These are phyloP conservation scores for Calvatia gigantea DNA, from an alignment of 768 basidiomycete genomes.

Conservation along the genomic window DNA sequence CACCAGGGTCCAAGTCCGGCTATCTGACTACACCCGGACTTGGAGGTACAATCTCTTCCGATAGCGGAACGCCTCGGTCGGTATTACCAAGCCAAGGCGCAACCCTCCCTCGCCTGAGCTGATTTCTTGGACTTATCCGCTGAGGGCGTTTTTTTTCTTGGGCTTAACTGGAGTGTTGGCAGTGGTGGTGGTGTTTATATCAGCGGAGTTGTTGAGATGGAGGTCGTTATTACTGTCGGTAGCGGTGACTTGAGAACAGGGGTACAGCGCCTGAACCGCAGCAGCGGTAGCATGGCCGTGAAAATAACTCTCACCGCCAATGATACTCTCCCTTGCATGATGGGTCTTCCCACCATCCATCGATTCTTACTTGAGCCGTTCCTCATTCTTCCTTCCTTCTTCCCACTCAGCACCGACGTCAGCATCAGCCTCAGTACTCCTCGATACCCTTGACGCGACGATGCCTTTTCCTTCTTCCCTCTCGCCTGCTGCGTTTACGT, in stretches of 20 bases:
- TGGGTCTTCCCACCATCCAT: constrained; percentile 29
- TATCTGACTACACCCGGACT: constrained; percentile 29
- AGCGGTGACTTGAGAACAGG: neutral
- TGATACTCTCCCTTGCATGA: constrained; percentile 19
- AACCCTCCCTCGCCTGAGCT: constrained; percentile 57
- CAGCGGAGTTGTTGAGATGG: neutral
- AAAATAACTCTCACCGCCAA: constrained; percentile 8
- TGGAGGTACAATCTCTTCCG: constrained; percentile 42
- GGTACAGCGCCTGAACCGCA: constrained; percentile 14
- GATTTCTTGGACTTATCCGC: constrained; percentile 23
- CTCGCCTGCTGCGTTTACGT: neutral
- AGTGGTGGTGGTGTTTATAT: constrained; percentile 15
- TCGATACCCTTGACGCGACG: constrained; percentile 1
- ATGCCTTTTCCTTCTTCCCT: constrained; percentile 3
- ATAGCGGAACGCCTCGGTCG: constrained; percentile 52
- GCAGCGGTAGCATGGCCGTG: neutral
- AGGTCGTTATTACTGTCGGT: constrained; percentile 10
- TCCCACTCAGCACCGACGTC: constrained; percentile 5
- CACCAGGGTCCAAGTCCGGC: neutral
- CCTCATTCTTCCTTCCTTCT: constrained; percentile 16
- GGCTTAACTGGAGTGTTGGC: constrained; percentile 21
- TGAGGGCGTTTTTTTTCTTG: constrained; percentile 24
- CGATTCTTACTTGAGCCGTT: constrained; percentile 18
- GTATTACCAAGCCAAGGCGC: constrained; percentile 74
- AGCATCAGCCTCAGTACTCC: neutral